Evolutionary conservation across 2,329 filamentous ascomycete species (phyloP).

Genomic region (Trichoderma lentiforme): DNA sequence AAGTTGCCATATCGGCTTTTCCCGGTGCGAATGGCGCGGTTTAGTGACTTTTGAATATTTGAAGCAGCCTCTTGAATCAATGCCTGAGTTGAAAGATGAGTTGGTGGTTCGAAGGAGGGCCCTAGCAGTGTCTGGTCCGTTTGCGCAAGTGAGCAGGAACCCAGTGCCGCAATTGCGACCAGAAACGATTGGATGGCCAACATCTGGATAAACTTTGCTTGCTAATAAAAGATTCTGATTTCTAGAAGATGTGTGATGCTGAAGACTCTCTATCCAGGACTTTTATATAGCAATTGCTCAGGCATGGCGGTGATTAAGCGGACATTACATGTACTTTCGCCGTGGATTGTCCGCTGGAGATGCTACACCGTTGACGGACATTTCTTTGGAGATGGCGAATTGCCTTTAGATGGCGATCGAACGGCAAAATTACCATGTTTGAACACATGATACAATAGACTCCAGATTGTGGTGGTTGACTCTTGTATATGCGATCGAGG

Average conservation of each 20-base stretch:
- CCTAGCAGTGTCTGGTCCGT: slow-evolving; percentile 6
- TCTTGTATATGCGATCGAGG: neutral
- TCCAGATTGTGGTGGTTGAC: neutral
- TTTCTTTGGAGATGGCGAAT: neutral
- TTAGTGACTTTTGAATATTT: neutral
- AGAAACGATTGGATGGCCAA: neutral
- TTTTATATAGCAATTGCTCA: neutral
- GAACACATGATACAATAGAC: neutral
- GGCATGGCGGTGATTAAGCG: neutral
- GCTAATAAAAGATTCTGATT: neutral
- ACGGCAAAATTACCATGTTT: neutral
- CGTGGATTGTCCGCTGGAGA: neutral
- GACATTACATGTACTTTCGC: neutral
- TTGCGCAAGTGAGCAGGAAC: neutral
- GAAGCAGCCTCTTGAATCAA: neutral
- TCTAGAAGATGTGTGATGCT: neutral
- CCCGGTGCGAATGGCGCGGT: slow-evolving; percentile 2
- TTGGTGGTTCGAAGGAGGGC: slow-evolving; percentile 1
- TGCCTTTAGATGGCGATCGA: neutral
- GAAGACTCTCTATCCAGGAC: neutral
- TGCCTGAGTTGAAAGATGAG: neutral
- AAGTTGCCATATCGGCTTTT: slow-evolving; percentile 10
- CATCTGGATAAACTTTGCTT: neutral
- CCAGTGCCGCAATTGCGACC: neutral
- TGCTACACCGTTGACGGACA: neutral